These are phyloP conservation scores for Solanum clarkiae DNA, from an alignment of 257 asterid genomes.

Conservation along the genomic window DNA sequence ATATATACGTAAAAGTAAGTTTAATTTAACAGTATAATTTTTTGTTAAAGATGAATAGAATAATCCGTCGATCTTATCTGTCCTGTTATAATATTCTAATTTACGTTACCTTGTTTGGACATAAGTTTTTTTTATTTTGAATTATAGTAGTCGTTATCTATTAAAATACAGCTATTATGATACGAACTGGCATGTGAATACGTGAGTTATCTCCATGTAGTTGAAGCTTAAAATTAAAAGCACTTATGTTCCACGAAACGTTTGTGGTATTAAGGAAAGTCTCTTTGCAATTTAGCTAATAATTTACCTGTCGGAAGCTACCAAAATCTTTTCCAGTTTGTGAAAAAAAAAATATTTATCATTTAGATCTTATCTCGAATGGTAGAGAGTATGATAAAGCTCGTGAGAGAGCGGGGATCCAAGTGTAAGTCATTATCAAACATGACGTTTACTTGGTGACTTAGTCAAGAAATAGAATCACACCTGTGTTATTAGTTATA, in stretches of 20 bases:
- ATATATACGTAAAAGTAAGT: neutral
- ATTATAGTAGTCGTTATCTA: neutral
- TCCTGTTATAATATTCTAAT: neutral
- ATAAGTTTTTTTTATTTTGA: neutral
- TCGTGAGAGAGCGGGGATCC: too few species aligned
- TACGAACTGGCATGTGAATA: neutral
- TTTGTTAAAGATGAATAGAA: neutral
- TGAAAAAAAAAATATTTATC: neutral
- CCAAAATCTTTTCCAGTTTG: neutral
- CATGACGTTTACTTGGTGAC: too few species aligned
- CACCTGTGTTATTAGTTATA: too few species aligned
- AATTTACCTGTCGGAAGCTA: neutral
- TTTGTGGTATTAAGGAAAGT: neutral
- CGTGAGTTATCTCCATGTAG: neutral
- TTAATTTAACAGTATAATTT: neutral
- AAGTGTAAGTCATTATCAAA: too few species aligned
- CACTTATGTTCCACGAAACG: neutral
- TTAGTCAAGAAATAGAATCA: too few species aligned
- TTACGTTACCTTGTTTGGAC: neutral
- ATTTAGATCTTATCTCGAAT: neutral
- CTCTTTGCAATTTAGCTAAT: neutral
- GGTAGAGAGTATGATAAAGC: too few species aligned
- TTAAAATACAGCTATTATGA: neutral
- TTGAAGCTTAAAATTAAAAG: neutral
- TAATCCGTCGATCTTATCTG: neutral